Percentiles rank a stretch among this genome's conserved stretches.
Conservation (phyloP, 495 filamentous ascomycete genomes). For the Hyaloscypha finlandica region DNA sequence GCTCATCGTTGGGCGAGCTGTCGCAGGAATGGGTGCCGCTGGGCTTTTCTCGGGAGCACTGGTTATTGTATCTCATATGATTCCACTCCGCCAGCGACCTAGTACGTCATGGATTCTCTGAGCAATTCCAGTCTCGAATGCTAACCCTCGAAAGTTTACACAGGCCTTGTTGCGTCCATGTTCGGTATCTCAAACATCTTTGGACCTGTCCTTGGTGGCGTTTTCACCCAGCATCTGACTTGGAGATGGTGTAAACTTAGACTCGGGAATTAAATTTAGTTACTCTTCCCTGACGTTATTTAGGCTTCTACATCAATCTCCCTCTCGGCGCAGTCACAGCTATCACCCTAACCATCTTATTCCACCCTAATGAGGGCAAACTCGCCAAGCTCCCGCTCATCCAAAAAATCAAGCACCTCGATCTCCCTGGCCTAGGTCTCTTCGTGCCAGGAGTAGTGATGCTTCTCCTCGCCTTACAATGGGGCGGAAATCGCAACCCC, state of each 20-base stretch:
- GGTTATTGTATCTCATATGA: slow-evolving; percentile 16
- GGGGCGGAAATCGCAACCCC: slow-evolving; percentile 54
- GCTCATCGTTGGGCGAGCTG: slow-evolving; percentile 59
- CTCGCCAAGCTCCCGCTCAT: slow-evolving; percentile 34
- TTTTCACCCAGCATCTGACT: slow-evolving; percentile 60
- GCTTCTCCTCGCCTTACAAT: slow-evolving; percentile 65
- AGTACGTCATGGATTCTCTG: slow-evolving; percentile 9
- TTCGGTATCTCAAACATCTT: slow-evolving; percentile 47
- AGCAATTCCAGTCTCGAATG: background rate
- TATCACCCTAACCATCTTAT: slow-evolving; percentile 52
- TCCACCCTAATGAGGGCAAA: slow-evolving; percentile 39
- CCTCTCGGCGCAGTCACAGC: slow-evolving; percentile 63
- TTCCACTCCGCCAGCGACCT: slow-evolving; percentile 22
- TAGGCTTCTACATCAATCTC: slow-evolving; percentile 37
- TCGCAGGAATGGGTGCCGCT: slow-evolving; percentile 54
- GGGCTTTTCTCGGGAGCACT: slow-evolving; percentile 42
- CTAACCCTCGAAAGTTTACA: slow-evolving; percentile 10
- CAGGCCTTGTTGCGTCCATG: slow-evolving; percentile 49
- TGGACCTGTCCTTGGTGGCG: slow-evolving; percentile 62
- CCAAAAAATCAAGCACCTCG: slow-evolving; percentile 49
- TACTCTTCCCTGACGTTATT: slow-evolving; percentile 5
- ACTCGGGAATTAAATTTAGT: slow-evolving; percentile 24
- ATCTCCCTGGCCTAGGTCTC: slow-evolving; percentile 49
- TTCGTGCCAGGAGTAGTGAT: slow-evolving; percentile 56
- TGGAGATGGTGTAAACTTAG: slow-evolving; percentile 46